Evolutionary conservation across 345 rosid species (phyloP).

Genomic region (Eucalyptus cladocalyx): DNA sequence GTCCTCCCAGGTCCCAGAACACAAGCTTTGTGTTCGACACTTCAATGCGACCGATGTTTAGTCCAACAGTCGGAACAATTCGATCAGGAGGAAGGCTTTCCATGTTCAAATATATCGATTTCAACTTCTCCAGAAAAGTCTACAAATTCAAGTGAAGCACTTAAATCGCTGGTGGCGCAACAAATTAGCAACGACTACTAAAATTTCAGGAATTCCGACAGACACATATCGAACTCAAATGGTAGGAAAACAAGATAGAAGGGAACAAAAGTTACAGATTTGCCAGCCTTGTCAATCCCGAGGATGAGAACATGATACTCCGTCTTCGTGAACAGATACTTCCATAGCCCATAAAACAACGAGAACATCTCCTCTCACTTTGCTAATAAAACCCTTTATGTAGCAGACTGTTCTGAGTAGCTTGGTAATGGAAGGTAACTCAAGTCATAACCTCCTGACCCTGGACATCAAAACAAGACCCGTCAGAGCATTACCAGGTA

Average conservation of each 20-base stretch:
- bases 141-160: constrained; percentile 5
- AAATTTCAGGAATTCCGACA: background rate
- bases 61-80: constrained; percentile 98
- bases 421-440: background rate
- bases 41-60: constrained; percentile 88
- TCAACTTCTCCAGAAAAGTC: constrained; percentile 95
- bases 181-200: background rate
- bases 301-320: constrained; percentile 95
- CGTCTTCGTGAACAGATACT: constrained; percentile 72
- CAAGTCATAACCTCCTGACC: background rate
- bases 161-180: background rate
- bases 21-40: constrained; percentile 72
- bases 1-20: constrained; percentile 99
- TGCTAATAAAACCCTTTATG: background rate
- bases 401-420: background rate
- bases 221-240: background rate
- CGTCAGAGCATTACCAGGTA: background rate
- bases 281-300: constrained; percentile 96
- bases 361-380: constrained; percentile 73
- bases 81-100: constrained; percentile 98
- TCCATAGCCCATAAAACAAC: constrained; percentile 87
- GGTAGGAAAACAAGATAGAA: background rate
- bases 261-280: constrained; percentile 46
- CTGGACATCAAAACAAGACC: background rate
- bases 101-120: constrained; percentile 59